Base-by-base conservation (phyloP, 2,329 filamentous ascomycete species). In the Calonectria pseudoreteaudii region DNA sequence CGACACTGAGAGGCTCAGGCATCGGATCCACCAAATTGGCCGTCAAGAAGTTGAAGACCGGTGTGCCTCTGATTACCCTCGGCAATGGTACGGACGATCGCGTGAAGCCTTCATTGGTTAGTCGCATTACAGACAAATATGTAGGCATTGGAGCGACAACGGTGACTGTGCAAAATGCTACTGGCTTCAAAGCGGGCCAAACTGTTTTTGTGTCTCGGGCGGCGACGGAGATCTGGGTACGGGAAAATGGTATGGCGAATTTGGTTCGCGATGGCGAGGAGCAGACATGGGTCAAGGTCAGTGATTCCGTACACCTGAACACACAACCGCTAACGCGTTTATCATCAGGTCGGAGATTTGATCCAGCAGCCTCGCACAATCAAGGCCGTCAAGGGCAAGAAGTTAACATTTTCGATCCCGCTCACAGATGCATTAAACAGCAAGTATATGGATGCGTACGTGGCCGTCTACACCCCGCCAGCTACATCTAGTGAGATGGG, bases 251-350 rank as follows among this genome's bases (percentile, higher is more conserved):
- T 0, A 80, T 80, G 78, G 20, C 20, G 1, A 13, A 64, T 4
- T 49, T 80, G 10, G 64, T 73, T 2, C 71, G 78, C 30, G 31
- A 76, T 41, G 73, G 47, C 1, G 10, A 4, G 1, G 34, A 41
- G 1, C 78, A 80, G 8, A 80, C 76, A 0, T 80, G 78, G 78
- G 64, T 80, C 53, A 52, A 34, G 36, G 78, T 80, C 58, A 28
- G 66, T 16, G 3, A 4, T 11, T 1, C 2, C 28, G 23, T 5
- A 0, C 13, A 4, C 13, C 0, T 31, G 0, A 1, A 9, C 13
- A 1, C 1, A 1, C n/a, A 20, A 26, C 36, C 30, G 9, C 66
- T 79, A 1, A 76, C 0, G 7, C 1, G 23, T 4, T n/a, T n/a
- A 16, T n/a, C 16, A 10, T 30, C 20, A 72, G 78, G 62, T 67